These are phyloP conservation scores for Candida adriatica DNA, from an alignment of 805 yeast genomes.

Conservation along the genomic window DNA sequence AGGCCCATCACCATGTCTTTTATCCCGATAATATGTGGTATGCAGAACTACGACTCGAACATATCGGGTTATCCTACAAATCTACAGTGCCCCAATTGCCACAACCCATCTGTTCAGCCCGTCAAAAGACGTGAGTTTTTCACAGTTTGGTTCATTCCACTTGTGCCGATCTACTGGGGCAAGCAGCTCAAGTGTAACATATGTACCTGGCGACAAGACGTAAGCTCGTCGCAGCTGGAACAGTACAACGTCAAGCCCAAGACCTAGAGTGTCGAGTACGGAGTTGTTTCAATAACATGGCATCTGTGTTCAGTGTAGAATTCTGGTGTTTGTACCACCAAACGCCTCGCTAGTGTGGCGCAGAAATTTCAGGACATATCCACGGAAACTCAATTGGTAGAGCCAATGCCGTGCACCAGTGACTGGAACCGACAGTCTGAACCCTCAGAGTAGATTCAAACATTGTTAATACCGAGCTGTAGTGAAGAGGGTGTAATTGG, in stretches of 20 bases:
- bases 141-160: conserved; percentile 46
- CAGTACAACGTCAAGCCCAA: conserved; percentile 17
- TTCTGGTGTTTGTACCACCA: no score
- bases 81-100: conserved; percentile 50
- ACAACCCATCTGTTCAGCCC: conserved; percentile 47
- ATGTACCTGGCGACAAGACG: conserved; percentile 42
- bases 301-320: no score
- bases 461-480: no score
- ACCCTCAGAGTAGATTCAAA: no score
- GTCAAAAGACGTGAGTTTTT: conserved; percentile 47
- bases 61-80: conserved; percentile 20
- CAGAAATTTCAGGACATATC: no score
- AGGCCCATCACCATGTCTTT: conserved; percentile 5
- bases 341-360: no score
- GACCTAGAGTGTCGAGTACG: not conserved
- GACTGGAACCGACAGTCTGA: no score
- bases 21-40: conserved; percentile 28
- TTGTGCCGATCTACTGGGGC: conserved; percentile 45
- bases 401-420: no score
- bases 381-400: no score
- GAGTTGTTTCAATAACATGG: no score
- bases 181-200: conserved; percentile 45
- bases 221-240: conserved; percentile 25
- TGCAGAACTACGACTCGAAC: conserved; percentile 23
- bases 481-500: no score